Base-by-base conservation (phyloP, 495 filamentous ascomycete genomes). In the Daldinia concentrica region DNA sequence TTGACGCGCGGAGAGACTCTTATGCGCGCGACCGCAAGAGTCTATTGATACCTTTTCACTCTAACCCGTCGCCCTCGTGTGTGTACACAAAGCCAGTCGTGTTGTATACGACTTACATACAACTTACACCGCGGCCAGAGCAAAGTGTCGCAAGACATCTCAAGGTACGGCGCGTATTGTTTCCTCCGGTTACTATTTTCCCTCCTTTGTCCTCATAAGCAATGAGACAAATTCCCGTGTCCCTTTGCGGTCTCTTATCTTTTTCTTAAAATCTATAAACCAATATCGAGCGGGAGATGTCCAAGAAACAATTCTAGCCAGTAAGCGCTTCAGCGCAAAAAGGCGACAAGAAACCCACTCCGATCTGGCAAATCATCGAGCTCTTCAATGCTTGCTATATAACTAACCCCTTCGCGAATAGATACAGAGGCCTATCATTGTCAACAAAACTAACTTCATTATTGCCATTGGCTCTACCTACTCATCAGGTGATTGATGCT, bases 401-500 rank as follows among this genome's bases (percentile, higher is more conserved):
- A 76, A 74, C 70, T 75, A 75, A 75, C 73, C 72, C 70, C 62
- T 74, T 76, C 70, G 74, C 79, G 79, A 81, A 78, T 75, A 74
- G 69, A 70, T 55, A 61, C 24, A 63, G 75, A 84, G 76, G 72
- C 83, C 83, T 85, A 85, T 85, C 82, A 84, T 43, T 73, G 71
- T 74, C 77, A 62, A 65, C 63, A 82, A 66, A 77, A 48, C 70
- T 64, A 54, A 58, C 69, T 58, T 81, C 76, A 76, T 65, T 57
- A 37, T 78, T 76, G 75, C 65, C 74, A 85, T 85, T 84, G 83
- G 83, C 74, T 76, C 62, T 76, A 59, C 62, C 69, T 55, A 64
- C 62, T 71, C 65, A 79, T 85, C 83, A 84, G 82, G 82, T 85
- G 83, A 85, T 82, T 80, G 68, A 75, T 66, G 43, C 72, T 66